These are phyloP conservation scores for Microglena sp. DNA, from an alignment of 139 green algal genomes.

Conservation along the genomic window DNA sequence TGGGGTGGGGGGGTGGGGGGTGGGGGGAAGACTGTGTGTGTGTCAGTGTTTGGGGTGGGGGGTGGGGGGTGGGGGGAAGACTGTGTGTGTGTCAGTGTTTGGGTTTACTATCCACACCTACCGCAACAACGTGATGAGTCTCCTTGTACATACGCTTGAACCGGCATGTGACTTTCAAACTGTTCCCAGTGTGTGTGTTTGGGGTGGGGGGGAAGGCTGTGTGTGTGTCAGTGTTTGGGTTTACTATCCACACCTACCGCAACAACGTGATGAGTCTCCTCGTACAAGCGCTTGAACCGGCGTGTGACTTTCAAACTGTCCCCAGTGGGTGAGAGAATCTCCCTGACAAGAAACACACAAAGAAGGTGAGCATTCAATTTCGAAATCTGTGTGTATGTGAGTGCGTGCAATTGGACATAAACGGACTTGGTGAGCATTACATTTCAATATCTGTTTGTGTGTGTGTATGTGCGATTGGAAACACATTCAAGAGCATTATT, in stretches of 20 bases:
- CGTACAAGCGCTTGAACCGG: conserved; percentile 64
- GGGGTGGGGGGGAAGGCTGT: not conserved
- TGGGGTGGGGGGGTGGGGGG: no score
- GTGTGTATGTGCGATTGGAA: not conserved
- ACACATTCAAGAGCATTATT: not conserved
- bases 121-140: no score
- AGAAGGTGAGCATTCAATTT: not conserved
- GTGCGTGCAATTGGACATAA: not conserved
- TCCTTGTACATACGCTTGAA: no score
- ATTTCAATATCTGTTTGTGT: not conserved
- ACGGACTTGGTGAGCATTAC: not conserved
- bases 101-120: no score
- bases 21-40: no score
- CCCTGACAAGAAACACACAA: conserved; percentile 13
- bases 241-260: conserved; percentile 9
- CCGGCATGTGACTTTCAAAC: no score
- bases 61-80: not conserved
- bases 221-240: not conserved
- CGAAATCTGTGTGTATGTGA: not conserved
- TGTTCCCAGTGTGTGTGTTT: not conserved
- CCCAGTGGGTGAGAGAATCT: conserved; percentile 23
- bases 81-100: no score
- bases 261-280: conserved; percentile 62
- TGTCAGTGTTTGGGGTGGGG: no score
- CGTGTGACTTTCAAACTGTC: conserved; percentile 72